Base-by-base conservation (phyloP, 2,329 filamentous ascomycete species). In the Trichoderma sp. region DNA sequence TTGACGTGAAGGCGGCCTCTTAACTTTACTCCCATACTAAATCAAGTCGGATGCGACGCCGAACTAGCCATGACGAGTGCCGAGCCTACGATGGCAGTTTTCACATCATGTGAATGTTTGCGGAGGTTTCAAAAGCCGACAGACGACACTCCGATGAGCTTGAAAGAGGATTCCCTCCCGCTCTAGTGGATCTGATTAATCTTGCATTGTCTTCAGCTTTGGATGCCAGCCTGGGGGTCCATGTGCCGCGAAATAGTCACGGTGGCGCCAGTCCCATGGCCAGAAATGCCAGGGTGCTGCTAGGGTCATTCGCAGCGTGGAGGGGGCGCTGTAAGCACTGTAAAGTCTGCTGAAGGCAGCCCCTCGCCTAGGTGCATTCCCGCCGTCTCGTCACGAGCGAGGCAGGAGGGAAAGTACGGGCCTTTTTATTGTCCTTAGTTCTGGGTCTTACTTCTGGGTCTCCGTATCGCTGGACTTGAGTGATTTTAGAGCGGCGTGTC, bases 191-290 rank as follows among this genome's bases (percentile, higher is more conserved):
- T 43, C 51, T 55, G 7, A 49, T 30, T 28, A 43, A 37, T 28
- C 16, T 26, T 24, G 32, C 11, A 46, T 24, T 30, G 46, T 43
- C 28, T 55, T 30, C 28, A 4, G 11, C n/a, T 39, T 16, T 34
- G 26, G 32, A 28, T 34, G 21, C n/a, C 37, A 34, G 28, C 28
- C 14, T 56, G 0, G n/a, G 28, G 26, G 46, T 58, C 61, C 71
- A 70, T 71, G 71, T 71, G 71, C 71, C 68, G 51, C 63, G 61
- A 43, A 39, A 49, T 49, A 49, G 66, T 72, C 71, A 72, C 71
- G 59, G 68, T 70, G 69, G 64, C 67, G 67, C 61, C 24, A 54
- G 67, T 70, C 70, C 65, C 69, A 72, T 70, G 65, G 55, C 26
- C 30, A 21, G 34, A 39, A 64, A 30, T 21, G 28, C 49, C 37